Evolutionary conservation across 345 rosid genomes (phyloP), one percentile per base, ranked within the genome.

Genomic region (Diplotaxis tenuifolia): DNA sequence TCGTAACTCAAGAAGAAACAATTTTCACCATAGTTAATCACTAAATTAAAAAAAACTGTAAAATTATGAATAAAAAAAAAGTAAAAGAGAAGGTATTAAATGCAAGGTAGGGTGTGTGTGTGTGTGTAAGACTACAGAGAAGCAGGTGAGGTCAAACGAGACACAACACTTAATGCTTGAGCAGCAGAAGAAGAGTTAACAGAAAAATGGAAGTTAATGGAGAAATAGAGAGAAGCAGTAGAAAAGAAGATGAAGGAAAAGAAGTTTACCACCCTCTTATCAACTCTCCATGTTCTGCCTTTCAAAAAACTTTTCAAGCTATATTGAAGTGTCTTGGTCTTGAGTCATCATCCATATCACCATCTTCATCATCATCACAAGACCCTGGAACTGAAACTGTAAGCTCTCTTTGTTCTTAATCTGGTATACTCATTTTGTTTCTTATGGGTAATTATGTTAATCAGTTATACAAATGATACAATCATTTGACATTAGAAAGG

Each of bases 71-170:
- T 47, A 19, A 7, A 0, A 50, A 16, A 70, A 6, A 9, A 45
- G 38, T 5, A 21, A 19, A 18, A 53, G 0, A 34, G 1, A 10
- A 42, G 70, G 9, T 76, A 76, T 64, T 70, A 16, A 76, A 76
- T 76, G 80, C n/a, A 70, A 70, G 53, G 79, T 70, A 76, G 71
- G 59, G 66, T 52, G 79, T 47, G 62, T 36, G 42, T 65, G 68
- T 75, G 71, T 70, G 52, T 25, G 28, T 25, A 76, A 49, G 45
- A 70, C 66, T n/a, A 64, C 52, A 75, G 70, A 25, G 66, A 56
- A 47, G 66, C 75, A 76, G 71, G 75, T 76, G 27, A 76, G 75
- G 75, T 70, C 61, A 69, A 76, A 70, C 23, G 60, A 70, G 66
- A 75, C 60, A 75, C 58, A 56, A 56, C 31, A 70, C 9, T 76